phyloP scores from a whole-genome alignment of 176 grass and related monocot species.

The Stipa capillata region DNA sequence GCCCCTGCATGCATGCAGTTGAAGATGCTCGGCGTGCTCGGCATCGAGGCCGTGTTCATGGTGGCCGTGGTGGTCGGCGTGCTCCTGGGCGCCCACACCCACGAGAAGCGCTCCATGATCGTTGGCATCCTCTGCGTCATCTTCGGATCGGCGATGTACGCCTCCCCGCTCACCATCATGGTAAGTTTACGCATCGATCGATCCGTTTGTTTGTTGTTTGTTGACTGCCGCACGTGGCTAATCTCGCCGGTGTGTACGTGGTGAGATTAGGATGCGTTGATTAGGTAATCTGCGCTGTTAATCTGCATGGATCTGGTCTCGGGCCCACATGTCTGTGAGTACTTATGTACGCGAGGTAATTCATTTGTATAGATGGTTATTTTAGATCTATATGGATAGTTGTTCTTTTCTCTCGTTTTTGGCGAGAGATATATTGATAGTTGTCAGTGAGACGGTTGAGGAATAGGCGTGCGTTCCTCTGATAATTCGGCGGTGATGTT shows the following conservation, averaged over 20 bases:
- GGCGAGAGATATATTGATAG: no score
- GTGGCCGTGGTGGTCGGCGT: constrained; percentile 27
- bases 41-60: constrained; percentile 39
- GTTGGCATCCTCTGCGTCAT: constrained; percentile 54
- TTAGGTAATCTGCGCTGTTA: background rate
- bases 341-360: background rate
- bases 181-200: constrained; percentile 13
- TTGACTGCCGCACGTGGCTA: background rate
- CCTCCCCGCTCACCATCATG: constrained; percentile 54
- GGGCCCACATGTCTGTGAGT: background rate
- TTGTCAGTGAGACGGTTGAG: background rate
- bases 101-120: constrained; percentile 44
- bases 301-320: constrained; percentile 1
- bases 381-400: no score
- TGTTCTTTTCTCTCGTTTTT: no score
- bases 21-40: constrained; percentile 28
- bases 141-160: constrained; percentile 55
- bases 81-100: constrained; percentile 31
- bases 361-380: no score
- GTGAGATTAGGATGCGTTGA: background rate
- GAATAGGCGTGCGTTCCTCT: no score
- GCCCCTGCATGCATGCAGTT: constrained; percentile 10
- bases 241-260: background rate
- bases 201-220: background rate
- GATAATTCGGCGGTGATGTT: no score